Percentiles rank a stretch among this genome's conserved stretches.
These are phyloP conservation scores for Erucastrum elatum DNA, from an alignment of 345 rosid species.

Conservation along the genomic window DNA sequence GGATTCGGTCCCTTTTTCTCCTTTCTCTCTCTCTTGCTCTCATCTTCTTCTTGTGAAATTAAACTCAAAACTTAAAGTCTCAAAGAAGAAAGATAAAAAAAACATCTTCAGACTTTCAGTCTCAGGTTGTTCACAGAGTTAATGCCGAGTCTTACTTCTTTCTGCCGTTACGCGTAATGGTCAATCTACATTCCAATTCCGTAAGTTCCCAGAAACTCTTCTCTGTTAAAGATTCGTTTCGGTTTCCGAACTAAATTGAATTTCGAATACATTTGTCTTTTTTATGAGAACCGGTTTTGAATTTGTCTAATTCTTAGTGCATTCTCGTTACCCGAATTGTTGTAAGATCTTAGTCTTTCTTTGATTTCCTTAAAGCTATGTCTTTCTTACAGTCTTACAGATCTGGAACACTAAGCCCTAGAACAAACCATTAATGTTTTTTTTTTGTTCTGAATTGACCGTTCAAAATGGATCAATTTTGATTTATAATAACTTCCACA, in stretches of 20 bases:
- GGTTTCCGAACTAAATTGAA: not conserved
- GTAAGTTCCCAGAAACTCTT: constrained; percentile 25
- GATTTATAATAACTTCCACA: constrained; percentile 3
- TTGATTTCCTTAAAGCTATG: not conserved
- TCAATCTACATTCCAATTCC: constrained; percentile 10
- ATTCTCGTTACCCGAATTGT: not conserved
- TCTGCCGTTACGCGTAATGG: constrained; percentile 3
- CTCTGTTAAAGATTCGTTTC: constrained; percentile 1
- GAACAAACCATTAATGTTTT: constrained; percentile 10
- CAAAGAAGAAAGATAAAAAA: not conserved
- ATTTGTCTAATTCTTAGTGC: not conserved
- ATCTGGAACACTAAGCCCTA: constrained; percentile 35
- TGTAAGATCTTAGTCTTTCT: constrained; percentile 1
- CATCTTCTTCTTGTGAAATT: constrained; percentile 9
- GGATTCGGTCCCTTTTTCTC: not conserved
- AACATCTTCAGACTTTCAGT: constrained; percentile 11
- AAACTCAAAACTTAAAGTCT: not conserved
- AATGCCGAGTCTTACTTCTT: constrained; percentile 7
- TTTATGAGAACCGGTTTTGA: not conserved
- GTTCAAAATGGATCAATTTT: constrained; percentile 19
- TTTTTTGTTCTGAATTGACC: constrained; percentile 14
- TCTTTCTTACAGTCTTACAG: constrained; percentile 18
- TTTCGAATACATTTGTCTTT: constrained; percentile 4
- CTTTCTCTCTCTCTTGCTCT: constrained; percentile 1
- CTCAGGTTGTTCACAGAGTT: constrained; percentile 36